Base-by-base conservation (phyloP, 768 basidiomycete genomes). In the Lentinula aciculospora region DNA sequence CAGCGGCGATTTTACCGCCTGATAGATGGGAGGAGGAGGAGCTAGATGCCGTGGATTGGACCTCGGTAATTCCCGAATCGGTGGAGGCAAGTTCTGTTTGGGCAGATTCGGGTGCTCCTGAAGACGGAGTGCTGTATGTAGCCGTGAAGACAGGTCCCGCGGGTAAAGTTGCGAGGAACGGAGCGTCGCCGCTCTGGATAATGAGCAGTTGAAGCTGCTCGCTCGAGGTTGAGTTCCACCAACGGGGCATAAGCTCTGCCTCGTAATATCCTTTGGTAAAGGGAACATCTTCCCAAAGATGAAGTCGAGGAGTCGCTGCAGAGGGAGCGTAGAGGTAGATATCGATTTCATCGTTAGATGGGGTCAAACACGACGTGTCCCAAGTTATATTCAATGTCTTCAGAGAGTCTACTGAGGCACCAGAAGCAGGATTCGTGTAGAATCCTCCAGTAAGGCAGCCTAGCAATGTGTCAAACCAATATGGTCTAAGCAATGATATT, bases 101-200 rank as follows among this genome's bases (percentile, higher is more conserved):
- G 1, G 82, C 77, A 3, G 68, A 66, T 2, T 74, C 64, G 3
- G 79, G 72, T 4, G 71, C 63, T 6, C 79, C 80, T 3, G 70
- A 64, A 5, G 74, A 61, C 0, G 80, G 71, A 1, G 75, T 61
- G 3, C 75, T 68, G 68, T 85, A 87, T 1, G 83, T 87, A 0
- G 84, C 86, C 9, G 75, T 82, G 64, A 89, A 85, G 56, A 90
- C 68, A 44, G 90, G 90, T 0, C 85, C 89, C 7, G 84, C 83
- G 25, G 86, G 82, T 37, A 83, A 68, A 40, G 74, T 69, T 50
- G 76, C 72, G 25, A 81, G 66, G 74, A 84, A 86, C 3, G 78
- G 69, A 2, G 81, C 77, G 4, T 73, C 60, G 23, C 79, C 80
- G 6, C 76, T 63, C 1, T 78, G 62, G 42, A 89, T 75, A 64